These are phyloP conservation scores for Fomes fomentarius DNA, from an alignment of 1,284 basidiomycete species.

Conservation along the genomic window DNA sequence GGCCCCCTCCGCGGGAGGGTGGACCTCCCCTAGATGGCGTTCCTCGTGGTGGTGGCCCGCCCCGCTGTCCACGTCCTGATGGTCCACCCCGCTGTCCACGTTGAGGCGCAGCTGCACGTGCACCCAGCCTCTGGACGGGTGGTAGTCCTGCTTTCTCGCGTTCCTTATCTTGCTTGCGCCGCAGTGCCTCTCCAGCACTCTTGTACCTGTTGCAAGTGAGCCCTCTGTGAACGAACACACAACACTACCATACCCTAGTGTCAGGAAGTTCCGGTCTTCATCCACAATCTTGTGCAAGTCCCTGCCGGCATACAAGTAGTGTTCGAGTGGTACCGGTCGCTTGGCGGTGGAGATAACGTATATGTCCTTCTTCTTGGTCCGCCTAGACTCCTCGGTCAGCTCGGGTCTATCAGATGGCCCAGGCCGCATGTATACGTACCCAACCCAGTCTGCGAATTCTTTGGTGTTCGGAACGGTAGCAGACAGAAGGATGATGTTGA, in stretches of 20 bases:
- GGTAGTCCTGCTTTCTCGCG: conserved; percentile 91
- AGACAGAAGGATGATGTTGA: conserved; percentile 95
- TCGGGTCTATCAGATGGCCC: background rate
- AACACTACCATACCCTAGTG: conserved; percentile 57
- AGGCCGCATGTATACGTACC: conserved; percentile 54
- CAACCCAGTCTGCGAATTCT: conserved; percentile 99
- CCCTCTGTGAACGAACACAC: background rate
- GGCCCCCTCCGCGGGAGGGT: conserved; percentile 50
- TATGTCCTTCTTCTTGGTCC: conserved; percentile 99
- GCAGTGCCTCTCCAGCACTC: conserved; percentile 85
- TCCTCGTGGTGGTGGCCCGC: conserved; percentile 50
- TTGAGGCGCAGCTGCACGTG: conserved; percentile 73
- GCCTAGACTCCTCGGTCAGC: conserved; percentile 48
- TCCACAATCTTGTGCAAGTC: conserved; percentile 95
- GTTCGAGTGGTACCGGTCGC: conserved; percentile 96
- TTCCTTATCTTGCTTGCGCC: conserved; percentile 97
- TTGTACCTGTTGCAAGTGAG: conserved; percentile 65
- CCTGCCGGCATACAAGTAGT: conserved; percentile 93
- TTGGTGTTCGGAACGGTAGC: conserved; percentile 98
- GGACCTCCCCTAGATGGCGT: conserved; percentile 32
- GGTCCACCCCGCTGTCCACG: conserved; percentile 59
- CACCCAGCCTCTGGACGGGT: conserved; percentile 80
- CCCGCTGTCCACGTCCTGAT: conserved; percentile 46
- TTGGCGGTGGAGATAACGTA: conserved; percentile 98
- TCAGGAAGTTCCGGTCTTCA: conserved; percentile 77